A percentile compares a stretch with the other conserved stretches of the same genome.
phyloP scores from a whole-genome alignment of 345 rosid species.

The Cardamine resedifolia region DNA sequence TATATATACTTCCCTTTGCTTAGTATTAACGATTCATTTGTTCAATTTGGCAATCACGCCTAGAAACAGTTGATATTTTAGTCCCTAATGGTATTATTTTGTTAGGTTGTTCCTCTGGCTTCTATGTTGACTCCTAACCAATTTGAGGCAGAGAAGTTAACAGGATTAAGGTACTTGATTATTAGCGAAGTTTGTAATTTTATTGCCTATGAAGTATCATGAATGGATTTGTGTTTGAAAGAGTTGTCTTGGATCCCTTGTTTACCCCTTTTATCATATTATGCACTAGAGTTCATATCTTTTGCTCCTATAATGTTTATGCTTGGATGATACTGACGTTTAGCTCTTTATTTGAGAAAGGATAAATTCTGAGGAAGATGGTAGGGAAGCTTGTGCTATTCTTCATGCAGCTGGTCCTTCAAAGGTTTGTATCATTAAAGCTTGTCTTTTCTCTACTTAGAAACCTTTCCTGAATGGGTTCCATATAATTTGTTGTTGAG shows the following conservation, averaged over 20 bases:
- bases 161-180: slow-evolving; percentile 66
- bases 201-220: not conserved
- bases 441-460: not conserved
- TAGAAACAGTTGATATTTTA: not conserved
- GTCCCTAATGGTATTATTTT: slow-evolving; percentile 6
- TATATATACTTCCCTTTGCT: not conserved
- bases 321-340: not conserved
- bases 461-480: not conserved
- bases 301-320: slow-evolving; percentile 1
- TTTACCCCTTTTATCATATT: not conserved
- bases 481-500: not conserved
- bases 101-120: slow-evolving; percentile 94
- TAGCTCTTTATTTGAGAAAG: slow-evolving; percentile 41
- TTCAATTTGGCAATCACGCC: not conserved
- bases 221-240: not conserved
- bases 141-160: slow-evolving; percentile 95
- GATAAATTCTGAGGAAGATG: slow-evolving; percentile 78
- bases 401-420: slow-evolving; percentile 97
- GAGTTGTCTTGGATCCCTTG: not conserved
- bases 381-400: slow-evolving; percentile 81
- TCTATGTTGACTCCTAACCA: slow-evolving; percentile 99
- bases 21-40: not conserved
- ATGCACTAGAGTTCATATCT: not conserved
- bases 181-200: not conserved
- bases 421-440: slow-evolving; percentile 50